Percentiles rank a stretch among this genome's conserved stretches.
Conservation (phyloP, 805 yeast genomes). For the Ogataea nakhonphanomensis region DNA sequence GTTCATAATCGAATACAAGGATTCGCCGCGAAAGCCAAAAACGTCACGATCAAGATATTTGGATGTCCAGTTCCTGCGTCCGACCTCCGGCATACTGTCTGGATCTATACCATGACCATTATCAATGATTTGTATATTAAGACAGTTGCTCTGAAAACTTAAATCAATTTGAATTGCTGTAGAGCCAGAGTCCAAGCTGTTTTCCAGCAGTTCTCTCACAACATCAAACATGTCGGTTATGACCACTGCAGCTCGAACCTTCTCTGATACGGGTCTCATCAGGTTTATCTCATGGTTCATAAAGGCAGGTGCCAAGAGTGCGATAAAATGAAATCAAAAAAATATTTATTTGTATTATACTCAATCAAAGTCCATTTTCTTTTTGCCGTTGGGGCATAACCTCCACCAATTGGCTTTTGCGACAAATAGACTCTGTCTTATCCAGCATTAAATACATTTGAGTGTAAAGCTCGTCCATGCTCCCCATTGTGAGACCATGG, state of each 20-base stretch:
- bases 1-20: constrained; percentile 52
- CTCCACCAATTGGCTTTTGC: neutral
- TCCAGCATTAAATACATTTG: constrained; percentile 7
- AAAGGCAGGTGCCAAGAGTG: neutral
- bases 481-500: constrained; percentile 9
- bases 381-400: neutral
- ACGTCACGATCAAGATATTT: constrained; percentile 42
- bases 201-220: constrained; percentile 48
- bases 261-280: neutral
- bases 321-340: neutral
- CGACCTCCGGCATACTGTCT: constrained; percentile 45
- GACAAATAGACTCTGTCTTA: neutral
- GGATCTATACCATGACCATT: constrained; percentile 68
- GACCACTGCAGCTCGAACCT: constrained; percentile 1
- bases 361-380: neutral
- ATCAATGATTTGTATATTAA: constrained; percentile 48
- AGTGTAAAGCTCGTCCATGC: constrained; percentile 25
- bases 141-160: constrained; percentile 25
- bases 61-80: constrained; percentile 51
- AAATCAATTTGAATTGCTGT: constrained; percentile 31
- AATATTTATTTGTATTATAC: neutral
- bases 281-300: constrained; percentile 3
- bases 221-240: constrained; percentile 29
- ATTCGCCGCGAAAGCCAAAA: constrained; percentile 74
- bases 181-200: constrained; percentile 55